Percentiles rank a stretch among this genome's conserved stretches.
phyloP scores from a whole-genome alignment of 495 filamentous ascomycete genomes.

The Lasiosphaeris hirsuta region DNA sequence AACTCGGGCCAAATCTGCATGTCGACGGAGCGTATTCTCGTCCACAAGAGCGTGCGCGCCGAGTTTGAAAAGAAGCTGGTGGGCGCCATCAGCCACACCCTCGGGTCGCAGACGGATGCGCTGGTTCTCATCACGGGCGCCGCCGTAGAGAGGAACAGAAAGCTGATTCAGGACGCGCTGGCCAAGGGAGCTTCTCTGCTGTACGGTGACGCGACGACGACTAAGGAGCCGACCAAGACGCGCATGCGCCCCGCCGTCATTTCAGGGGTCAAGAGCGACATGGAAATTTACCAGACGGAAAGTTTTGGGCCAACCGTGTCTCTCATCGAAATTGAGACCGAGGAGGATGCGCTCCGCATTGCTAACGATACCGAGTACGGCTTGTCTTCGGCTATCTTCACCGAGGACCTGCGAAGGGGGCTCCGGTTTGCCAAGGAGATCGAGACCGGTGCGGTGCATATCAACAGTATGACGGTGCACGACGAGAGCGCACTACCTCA shows the following conservation, averaged over 20 bases:
- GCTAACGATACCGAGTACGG: slow-evolving; percentile 85
- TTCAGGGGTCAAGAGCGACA: slow-evolving; percentile 63
- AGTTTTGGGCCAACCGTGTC: slow-evolving; percentile 77
- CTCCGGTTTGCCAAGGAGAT: slow-evolving; percentile 72
- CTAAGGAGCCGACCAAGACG: slow-evolving; percentile 46
- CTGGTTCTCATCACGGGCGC: slow-evolving; percentile 59
- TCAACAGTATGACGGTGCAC: slow-evolving; percentile 81
- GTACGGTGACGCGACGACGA: slow-evolving; percentile 48
- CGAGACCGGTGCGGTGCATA: slow-evolving; percentile 82
- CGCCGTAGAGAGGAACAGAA: slow-evolving; percentile 64
- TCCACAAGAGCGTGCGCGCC: slow-evolving; percentile 64
- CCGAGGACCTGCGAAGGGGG: slow-evolving; percentile 68
- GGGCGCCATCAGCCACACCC: slow-evolving; percentile 46
- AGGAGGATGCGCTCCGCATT: slow-evolving; percentile 69
- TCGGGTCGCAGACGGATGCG: slow-evolving; percentile 47
- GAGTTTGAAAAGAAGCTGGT: slow-evolving; percentile 64
- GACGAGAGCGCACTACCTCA: slow-evolving; percentile 78
- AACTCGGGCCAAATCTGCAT: slow-evolving; percentile 85
- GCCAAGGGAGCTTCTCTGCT: slow-evolving; percentile 66
- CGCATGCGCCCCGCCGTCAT: slow-evolving; percentile 72
- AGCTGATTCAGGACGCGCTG: slow-evolving; percentile 62
- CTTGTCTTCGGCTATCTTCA: slow-evolving; percentile 83
- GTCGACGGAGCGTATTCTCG: slow-evolving; percentile 83
- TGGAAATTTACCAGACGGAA: slow-evolving; percentile 81
- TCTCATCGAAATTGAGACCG: slow-evolving; percentile 51